Evolutionary conservation across 164 flowering plant genomes (phyloP), one percentile per base, ranked within the genome.

Genomic region (Umbilicus rupestris): DNA sequence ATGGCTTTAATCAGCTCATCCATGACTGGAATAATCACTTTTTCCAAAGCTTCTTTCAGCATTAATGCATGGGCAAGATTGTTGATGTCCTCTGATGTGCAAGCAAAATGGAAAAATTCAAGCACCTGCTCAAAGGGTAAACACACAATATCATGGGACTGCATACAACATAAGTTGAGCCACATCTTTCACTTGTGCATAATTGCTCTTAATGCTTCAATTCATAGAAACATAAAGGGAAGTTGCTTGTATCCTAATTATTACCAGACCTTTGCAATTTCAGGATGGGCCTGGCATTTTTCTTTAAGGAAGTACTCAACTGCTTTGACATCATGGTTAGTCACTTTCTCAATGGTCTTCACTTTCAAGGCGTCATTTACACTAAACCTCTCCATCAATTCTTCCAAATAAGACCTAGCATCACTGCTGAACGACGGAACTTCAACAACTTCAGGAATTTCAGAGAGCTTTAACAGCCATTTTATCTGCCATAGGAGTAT

Each of bases 321-420:
- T 17, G 99, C 99, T 78, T 95, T 95, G 8, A 90, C 99, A 76
- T 92, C 99, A 78, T 92, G 97, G 70, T 95, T 92, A 3, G 99
- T 95, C 66, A 85, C 82, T 75, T 64, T 88, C 85, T 95, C 99
- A 65, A 95, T 92, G 2, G 78, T 79, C 68, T 88, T 92, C 24
- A 95, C 83, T 68, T 92, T 90, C 80, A 74, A 47, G 0, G 99
- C 97, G 79, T 95, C 99, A 69, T 64, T 65, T 63, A 72, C 64
- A 64, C 78, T 70, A 70, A 95, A 92, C 66, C 75, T 82, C 69
- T 88, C 83, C 70, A 85, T 71, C 58, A 95, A 16, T 15, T 77
- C 79, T 70, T 80, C 80, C 76, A 95, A 71, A 81, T 45, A 87
- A n/a, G 80, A 69, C 63, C 69, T 47, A 37, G 97, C 96, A 64